These are phyloP conservation scores for Trametes sp. DNA, from an alignment of 1,284 basidiomycete genomes.

Conservation along the genomic window DNA sequence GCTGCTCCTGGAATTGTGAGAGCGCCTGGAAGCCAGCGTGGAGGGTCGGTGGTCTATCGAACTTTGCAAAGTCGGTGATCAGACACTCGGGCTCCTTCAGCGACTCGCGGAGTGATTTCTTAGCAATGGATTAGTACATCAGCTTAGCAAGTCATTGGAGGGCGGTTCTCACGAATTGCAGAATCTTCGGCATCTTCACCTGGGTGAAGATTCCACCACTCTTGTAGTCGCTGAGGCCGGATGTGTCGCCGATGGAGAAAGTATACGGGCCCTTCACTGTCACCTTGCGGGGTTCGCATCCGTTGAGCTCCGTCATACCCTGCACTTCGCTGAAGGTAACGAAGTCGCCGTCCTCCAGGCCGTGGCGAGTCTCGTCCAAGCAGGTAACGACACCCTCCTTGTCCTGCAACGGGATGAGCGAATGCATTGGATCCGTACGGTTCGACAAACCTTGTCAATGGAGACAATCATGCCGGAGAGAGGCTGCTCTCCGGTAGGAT, in stretches of 20 bases:
- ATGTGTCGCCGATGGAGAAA: slow-evolving; percentile 93
- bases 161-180: slow-evolving; percentile 82
- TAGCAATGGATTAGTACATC: slow-evolving; percentile 3
- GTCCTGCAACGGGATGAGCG: slow-evolving; percentile 56
- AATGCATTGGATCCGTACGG: background rate
- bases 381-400: slow-evolving; percentile 94
- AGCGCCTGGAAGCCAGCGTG: slow-evolving; percentile 97
- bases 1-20: slow-evolving; percentile 77
- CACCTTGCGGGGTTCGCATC: slow-evolving; percentile 90
- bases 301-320: slow-evolving; percentile 94
- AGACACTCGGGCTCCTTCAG: slow-evolving; percentile 87
- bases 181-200: slow-evolving; percentile 98
- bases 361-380: slow-evolving; percentile 96
- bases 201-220: slow-evolving; percentile 96
- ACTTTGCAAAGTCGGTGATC: slow-evolving; percentile 98
- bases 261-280: slow-evolving; percentile 97
- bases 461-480: slow-evolving; percentile 96
- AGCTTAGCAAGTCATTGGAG: background rate
- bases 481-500: slow-evolving; percentile 95
- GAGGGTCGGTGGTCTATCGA: slow-evolving; percentile 90
- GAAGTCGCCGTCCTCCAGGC: slow-evolving; percentile 97
- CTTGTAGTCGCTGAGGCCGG: slow-evolving; percentile 81
- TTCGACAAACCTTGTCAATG: slow-evolving; percentile 71
- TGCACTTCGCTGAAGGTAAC: slow-evolving; percentile 98
- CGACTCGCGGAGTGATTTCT: slow-evolving; percentile 96